Percentiles rank a stretch among this genome's conserved stretches.
phyloP scores from a whole-genome alignment of 2,329 filamentous ascomycete species.

The Xylaria sp. region DNA sequence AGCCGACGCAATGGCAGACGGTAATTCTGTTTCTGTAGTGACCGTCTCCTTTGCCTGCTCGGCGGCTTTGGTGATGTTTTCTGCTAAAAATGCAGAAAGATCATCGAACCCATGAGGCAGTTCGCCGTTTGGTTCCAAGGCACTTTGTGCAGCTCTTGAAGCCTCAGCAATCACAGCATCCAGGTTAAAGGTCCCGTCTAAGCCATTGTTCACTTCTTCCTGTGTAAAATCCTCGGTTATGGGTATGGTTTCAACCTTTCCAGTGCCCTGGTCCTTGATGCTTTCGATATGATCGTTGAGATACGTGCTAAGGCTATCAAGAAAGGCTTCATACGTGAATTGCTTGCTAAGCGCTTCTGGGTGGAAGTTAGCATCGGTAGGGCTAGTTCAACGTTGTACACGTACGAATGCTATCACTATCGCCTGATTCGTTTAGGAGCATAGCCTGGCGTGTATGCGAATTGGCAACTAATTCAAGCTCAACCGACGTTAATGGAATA shows the following conservation, averaged over 20 bases:
- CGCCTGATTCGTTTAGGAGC: constrained; percentile 33
- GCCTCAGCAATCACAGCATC: constrained; percentile 39
- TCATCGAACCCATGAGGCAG: constrained; percentile 30
- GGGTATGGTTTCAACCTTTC: constrained; percentile 27
- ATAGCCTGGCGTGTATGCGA: constrained; percentile 34
- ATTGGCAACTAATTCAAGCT: constrained; percentile 35
- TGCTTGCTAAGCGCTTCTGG: constrained; percentile 34
- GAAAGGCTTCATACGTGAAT: constrained; percentile 39
- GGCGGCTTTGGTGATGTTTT: constrained; percentile 36
- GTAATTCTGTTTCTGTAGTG: constrained; percentile 29
- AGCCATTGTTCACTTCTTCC: constrained; percentile 21
- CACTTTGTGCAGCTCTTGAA: constrained; percentile 36
- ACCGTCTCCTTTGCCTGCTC: constrained; percentile 33
- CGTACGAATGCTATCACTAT: constrained; percentile 33
- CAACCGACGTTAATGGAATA: constrained; percentile 27
- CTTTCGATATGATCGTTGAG: constrained; percentile 38
- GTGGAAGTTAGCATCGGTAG: constrained; percentile 16
- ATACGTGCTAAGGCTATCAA: constrained; percentile 37
- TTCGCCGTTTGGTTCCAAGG: constrained; percentile 25
- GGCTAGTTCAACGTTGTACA: constrained; percentile 2
- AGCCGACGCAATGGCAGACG: constrained; percentile 35
- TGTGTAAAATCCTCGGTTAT: constrained; percentile 25
- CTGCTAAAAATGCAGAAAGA: constrained; percentile 35
- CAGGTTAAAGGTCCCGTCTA: constrained; percentile 35
- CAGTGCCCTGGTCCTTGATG: constrained; percentile 34